Conservation (phyloP, 148 eudicot genomes). For the Rheum nobile region DNA sequence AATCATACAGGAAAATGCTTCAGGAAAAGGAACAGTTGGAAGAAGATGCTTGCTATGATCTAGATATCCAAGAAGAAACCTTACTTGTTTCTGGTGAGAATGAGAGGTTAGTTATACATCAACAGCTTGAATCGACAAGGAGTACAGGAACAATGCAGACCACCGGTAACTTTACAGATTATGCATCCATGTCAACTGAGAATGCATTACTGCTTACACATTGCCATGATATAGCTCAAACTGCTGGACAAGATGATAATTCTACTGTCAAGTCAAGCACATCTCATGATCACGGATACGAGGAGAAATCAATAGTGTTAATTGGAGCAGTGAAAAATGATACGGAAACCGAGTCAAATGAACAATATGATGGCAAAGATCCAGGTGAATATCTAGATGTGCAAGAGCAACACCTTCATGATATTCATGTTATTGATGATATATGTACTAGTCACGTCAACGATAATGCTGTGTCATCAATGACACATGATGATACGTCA, state of each 20-base stretch:
- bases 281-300: constrained; percentile 10
- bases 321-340: constrained; percentile 16
- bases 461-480: constrained; percentile 6
- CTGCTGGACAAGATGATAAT: neutral
- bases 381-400: constrained; percentile 4
- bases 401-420: constrained; percentile 37
- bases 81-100: constrained; percentile 31
- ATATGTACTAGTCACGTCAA: constrained; percentile 14
- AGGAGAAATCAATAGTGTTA: constrained; percentile 14
- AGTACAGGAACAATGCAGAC: neutral
- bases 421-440: constrained; percentile 61
- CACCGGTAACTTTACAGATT: constrained; percentile 11
- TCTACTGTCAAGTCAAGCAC: neutral
- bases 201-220: neutral
- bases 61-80: constrained; percentile 18
- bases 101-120: constrained; percentile 13
- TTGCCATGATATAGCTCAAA: neutral
- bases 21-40: constrained; percentile 29
- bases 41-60: constrained; percentile 10
- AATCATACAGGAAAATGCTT: constrained; percentile 49
- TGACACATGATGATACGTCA: constrained; percentile 8
- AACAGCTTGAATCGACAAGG: too few species aligned
- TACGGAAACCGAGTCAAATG: constrained; percentile 12
- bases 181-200: constrained; percentile 17
- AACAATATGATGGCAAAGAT: constrained; percentile 11